Base-by-base conservation (phyloP, 768 basidiomycete species). In the Atractiella rhizophila region DNA sequence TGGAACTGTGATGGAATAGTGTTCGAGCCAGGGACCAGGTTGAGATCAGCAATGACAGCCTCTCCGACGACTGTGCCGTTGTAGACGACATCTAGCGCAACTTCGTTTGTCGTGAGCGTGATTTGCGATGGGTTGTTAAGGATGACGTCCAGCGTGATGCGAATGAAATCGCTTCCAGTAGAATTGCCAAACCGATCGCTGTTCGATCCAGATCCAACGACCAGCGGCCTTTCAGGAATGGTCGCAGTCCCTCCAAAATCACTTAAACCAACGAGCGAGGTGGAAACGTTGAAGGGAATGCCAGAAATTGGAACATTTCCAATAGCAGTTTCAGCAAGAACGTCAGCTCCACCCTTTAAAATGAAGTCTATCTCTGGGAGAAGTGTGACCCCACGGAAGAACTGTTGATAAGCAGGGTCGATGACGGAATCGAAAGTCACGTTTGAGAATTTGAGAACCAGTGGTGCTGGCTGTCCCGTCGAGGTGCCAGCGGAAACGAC, bases 291-390 rank as follows among this genome's bases (percentile, higher is more conserved):
- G 54, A 77, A 73, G 0, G 67, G 63, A 48, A 78, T 71, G 5
- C 67, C 67, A 3, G 65, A 60, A 45, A 79, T 75, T 4, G 69
- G 68, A 10, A 77, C 63, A 50, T 75, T 57, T 11, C 76, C 76
- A 28, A 76, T 70, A 3, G 67, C 51, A n/a, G 48, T 46, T 5
- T 25, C 38, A 3, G 47, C 47, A 2, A 40, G 30, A 6, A 44
- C 43, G 13, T 0, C 6, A 28, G 23, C 18, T 21, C 26, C n/a
- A 5, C 0, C 2, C 2, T 4, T 15, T 8, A 26, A 18, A n/a
- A 18, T 6, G 6, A 9, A 6, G 6, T 36, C 7, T 5, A 8
- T 6, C 6, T 13, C 6, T 10, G 13, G 16, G 13, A 4, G 16
- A 9, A 10, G 15, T 11, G 11, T 16, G 12, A 7, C 21, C 13